Conservation (phyloP, 2,329 filamentous ascomycete genomes). For the Xylariaceae sp. region DNA sequence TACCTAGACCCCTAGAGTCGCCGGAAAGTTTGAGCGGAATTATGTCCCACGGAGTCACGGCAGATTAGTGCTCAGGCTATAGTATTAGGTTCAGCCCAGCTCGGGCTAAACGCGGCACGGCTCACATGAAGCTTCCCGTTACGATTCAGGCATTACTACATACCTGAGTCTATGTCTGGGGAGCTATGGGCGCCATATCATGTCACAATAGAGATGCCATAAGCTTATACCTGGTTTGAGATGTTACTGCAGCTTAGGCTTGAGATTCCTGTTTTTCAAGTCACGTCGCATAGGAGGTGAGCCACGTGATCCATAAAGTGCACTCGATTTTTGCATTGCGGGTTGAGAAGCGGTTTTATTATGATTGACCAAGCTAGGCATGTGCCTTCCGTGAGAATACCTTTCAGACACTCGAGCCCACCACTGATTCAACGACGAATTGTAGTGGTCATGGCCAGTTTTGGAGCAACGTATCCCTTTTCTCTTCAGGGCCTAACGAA, state of each 20-base stretch:
- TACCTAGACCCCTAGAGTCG: too few relatives aligned
- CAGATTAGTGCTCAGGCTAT: too few relatives aligned
- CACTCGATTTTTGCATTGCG: conserved; percentile 16
- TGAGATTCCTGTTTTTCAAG: conserved; percentile 1
- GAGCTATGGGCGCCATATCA: background rate
- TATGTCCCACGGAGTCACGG: too few relatives aligned
- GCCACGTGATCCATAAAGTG: conserved; percentile 14
- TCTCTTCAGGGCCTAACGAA: conserved; percentile 5
- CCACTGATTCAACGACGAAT: conserved; percentile 1
- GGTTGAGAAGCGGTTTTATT: conserved; percentile 24
- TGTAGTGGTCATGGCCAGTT: conserved; percentile 5
- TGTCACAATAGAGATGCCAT: background rate
- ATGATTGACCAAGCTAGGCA: conserved; percentile 15
- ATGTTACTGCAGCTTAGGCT: background rate
- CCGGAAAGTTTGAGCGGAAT: too few relatives aligned
- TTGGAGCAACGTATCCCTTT: conserved; percentile 9
- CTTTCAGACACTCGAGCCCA: conserved; percentile 9
- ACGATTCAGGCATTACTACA: too few relatives aligned
- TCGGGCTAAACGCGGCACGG: too few relatives aligned
- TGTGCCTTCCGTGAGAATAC: conserved; percentile 13
- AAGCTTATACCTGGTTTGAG: background rate
- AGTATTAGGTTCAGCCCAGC: too few relatives aligned
- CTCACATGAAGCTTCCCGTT: too few relatives aligned
- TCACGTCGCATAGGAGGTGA: conserved; percentile 19
- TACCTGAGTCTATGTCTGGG: too few relatives aligned